Evolutionary conservation across 1,139 yeast species (phyloP).

Genomic region (Groenewaldozyma sp.): DNA sequence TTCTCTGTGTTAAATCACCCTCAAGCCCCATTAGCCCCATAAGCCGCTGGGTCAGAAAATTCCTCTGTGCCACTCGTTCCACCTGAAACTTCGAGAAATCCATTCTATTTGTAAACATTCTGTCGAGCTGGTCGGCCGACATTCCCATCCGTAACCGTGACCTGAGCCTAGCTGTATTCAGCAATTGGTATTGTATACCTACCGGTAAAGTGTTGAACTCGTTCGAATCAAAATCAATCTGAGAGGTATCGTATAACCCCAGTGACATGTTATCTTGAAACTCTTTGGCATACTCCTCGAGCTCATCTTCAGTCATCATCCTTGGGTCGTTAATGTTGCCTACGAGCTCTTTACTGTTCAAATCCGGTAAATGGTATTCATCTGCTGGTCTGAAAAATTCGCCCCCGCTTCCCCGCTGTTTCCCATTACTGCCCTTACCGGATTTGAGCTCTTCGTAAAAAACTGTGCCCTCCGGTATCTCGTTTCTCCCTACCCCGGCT

Average conservation of each 20-base stretch:
- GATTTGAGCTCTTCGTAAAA: conserved; percentile 22
- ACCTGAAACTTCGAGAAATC: conserved; percentile 92
- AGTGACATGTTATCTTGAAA: conserved; percentile 47
- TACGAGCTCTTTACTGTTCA: conserved; percentile 37
- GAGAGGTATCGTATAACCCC: conserved; percentile 25
- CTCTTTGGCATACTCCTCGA: conserved; percentile 48
- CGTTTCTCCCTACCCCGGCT: conserved; percentile 6
- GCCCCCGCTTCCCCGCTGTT: conserved; percentile 1
- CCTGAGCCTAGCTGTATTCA: conserved; percentile 71
- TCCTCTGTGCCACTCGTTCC: conserved; percentile 84
- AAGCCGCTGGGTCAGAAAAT: conserved; percentile 76
- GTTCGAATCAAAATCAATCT: conserved; percentile 32
- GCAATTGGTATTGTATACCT: conserved; percentile 78
- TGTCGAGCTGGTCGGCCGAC: conserved; percentile 73
- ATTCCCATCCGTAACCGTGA: conserved; percentile 95
- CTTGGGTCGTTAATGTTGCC: conserved; percentile 49
- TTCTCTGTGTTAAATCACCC: conserved; percentile 44
- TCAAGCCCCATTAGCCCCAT: conserved; percentile 83
- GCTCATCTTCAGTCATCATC: conserved; percentile 64
- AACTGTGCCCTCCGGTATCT: conserved; percentile 16
- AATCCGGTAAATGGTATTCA: conserved; percentile 76
- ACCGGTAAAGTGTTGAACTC: conserved; percentile 43
- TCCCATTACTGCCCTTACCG: conserved; percentile 1
- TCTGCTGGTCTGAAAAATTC: conserved; percentile 34
- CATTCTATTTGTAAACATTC: conserved; percentile 71